These are phyloP conservation scores for Pythium grandisporangium DNA, from an alignment of 352 stramenopile species.

Conservation along the genomic window DNA sequence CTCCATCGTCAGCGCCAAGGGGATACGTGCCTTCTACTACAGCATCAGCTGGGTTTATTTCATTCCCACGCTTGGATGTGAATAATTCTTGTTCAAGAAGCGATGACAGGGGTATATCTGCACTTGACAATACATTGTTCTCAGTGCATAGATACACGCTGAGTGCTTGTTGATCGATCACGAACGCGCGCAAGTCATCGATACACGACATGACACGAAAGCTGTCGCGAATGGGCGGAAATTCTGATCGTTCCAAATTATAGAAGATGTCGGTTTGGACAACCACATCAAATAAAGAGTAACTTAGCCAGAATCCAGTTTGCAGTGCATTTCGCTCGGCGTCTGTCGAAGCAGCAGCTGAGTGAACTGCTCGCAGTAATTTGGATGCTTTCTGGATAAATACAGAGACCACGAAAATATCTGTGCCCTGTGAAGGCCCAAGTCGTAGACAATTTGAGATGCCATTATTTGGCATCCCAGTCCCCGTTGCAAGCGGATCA, in stretches of 20 bases:
- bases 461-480: too few species aligned
- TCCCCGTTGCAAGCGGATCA: too few species aligned
- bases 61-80: neutral
- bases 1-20: conserved; percentile 24
- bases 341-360: conserved; percentile 6
- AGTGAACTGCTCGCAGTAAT: conserved; percentile 17
- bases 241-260: conserved; percentile 39
- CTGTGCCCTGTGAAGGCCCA: conserved; percentile 21
- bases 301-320: conserved; percentile 69
- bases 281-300: conserved; percentile 77
- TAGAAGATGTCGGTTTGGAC: conserved; percentile 77
- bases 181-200: conserved; percentile 28
- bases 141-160: conserved; percentile 68
- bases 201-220: conserved; percentile 57
- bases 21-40: conserved; percentile 25
- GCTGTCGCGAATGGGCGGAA: conserved; percentile 58
- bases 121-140: conserved; percentile 42
- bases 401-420: conserved; percentile 59
- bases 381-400: conserved; percentile 35
- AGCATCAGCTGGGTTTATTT: too few species aligned
- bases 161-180: conserved; percentile 18
- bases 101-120: conserved; percentile 33
- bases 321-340: conserved; percentile 1
- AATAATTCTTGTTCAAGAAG: conserved; percentile 21
- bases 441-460: conserved; percentile 53